Conservation (phyloP, 2,329 filamentous ascomycete species). For the Fusarium cicatricum region DNA sequence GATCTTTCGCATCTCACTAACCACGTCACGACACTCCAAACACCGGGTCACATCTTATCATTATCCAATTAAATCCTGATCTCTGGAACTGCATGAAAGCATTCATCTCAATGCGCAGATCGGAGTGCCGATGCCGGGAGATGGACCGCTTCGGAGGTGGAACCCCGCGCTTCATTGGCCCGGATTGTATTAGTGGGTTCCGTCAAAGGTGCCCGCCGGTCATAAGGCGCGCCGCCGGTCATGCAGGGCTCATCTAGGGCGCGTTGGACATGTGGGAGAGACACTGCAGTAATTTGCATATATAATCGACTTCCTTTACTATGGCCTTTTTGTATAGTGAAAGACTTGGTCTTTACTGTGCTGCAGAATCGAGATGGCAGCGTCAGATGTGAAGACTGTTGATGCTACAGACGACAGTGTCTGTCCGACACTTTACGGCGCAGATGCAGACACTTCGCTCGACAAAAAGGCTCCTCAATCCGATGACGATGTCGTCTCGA, state of each 20-base stretch:
- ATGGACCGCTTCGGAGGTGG: slow-evolving; percentile 18
- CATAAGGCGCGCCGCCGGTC: too few species aligned
- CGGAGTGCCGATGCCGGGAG: slow-evolving; percentile 4
- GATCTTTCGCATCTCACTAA: too few species aligned
- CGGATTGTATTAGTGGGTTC: background rate
- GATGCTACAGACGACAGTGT: slow-evolving; percentile 12
- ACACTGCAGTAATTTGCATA: slow-evolving; percentile 9
- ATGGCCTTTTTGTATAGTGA: background rate
- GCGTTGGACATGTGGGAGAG: slow-evolving; percentile 4
- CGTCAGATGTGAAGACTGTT: background rate
- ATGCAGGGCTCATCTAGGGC: too few species aligned
- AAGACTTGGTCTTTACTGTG: rapidly evolving
- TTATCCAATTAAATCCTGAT: too few species aligned
- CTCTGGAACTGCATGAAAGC: background rate
- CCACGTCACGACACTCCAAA: too few species aligned
- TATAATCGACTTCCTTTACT: background rate
- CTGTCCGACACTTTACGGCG: slow-evolving; percentile 10
- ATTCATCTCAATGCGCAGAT: too few species aligned
- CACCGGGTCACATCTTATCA: too few species aligned
- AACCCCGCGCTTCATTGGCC: slow-evolving; percentile 20
- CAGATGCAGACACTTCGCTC: background rate
- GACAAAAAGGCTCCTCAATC: slow-evolving; percentile 11
- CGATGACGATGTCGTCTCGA: slow-evolving; percentile 17
- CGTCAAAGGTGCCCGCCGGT: too few species aligned
- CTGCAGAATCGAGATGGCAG: background rate